Conservation (phyloP, 257 asterid genomes). For the Solanum sejunctum region DNA sequence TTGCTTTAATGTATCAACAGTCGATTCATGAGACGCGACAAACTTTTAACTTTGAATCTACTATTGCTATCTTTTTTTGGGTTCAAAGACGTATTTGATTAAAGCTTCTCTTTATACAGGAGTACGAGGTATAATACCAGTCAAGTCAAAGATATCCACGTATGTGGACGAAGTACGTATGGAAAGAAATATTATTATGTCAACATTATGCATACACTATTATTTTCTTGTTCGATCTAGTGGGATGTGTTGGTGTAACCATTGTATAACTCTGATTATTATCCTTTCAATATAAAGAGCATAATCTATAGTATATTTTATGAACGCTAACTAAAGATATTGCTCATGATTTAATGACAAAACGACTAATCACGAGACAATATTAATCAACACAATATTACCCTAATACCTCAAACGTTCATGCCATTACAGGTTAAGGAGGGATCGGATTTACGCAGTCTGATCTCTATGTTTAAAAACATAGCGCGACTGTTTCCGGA, state of each 20-base stretch:
- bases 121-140: background rate
- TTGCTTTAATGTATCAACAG: background rate
- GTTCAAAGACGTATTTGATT: background rate
- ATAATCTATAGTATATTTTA: background rate
- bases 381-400: too few relatives aligned
- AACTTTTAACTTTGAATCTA: background rate
- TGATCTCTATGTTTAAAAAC: too few relatives aligned
- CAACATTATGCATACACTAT: background rate
- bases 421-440: too few relatives aligned
- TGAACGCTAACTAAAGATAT: background rate
- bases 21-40: background rate
- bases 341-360: background rate
- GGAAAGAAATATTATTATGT: background rate
- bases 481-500: too few relatives aligned
- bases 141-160: background rate
- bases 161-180: background rate
- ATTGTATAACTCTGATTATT: background rate
- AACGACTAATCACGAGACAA: background rate
- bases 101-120: background rate
- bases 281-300: background rate
- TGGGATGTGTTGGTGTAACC: background rate
- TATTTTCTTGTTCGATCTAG: background rate
- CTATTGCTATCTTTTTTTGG: background rate
- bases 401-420: too few relatives aligned
- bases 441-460: too few relatives aligned